Conservation (phyloP, 129 eudicot species). For the Erigeron canadensis region DNA sequence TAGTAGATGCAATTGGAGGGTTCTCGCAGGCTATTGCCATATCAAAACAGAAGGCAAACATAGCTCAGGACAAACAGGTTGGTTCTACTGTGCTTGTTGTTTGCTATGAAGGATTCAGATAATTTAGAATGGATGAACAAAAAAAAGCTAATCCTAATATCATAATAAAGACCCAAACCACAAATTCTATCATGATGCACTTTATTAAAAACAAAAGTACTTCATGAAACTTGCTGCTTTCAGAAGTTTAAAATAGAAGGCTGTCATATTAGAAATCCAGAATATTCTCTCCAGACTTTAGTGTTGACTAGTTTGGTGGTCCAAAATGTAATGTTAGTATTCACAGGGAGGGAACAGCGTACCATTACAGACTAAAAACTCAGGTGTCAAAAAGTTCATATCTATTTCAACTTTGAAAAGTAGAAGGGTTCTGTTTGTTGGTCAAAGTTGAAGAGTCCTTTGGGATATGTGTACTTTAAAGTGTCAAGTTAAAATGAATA, state of each 20-base stretch:
- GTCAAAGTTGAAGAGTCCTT: neutral
- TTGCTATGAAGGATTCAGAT: neutral
- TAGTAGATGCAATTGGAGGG: constrained; percentile 97
- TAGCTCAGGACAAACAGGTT: constrained; percentile 72
- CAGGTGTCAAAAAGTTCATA: neutral
- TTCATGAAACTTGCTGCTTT: no score
- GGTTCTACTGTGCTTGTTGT: neutral
- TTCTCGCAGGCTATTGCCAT: constrained; percentile 82
- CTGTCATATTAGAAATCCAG: no score
- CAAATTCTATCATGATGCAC: constrained; percentile 7
- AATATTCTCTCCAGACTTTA: no score
- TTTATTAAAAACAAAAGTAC: no score
- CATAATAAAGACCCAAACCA: neutral
- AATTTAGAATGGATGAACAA: neutral
- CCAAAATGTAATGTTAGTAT: no score
- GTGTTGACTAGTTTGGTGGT: constrained; percentile 6
- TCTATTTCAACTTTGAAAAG: neutral
- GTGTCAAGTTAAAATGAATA: no score
- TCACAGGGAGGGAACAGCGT: no score
- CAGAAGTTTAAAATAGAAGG: no score
- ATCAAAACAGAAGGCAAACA: constrained; percentile 82
- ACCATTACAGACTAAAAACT: no score
- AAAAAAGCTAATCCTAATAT: no score
- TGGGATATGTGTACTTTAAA: no score
- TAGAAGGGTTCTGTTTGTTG: neutral